These are phyloP conservation scores for Fulvia fulva DNA, from an alignment of 2,329 filamentous ascomycete genomes.

Conservation along the genomic window DNA sequence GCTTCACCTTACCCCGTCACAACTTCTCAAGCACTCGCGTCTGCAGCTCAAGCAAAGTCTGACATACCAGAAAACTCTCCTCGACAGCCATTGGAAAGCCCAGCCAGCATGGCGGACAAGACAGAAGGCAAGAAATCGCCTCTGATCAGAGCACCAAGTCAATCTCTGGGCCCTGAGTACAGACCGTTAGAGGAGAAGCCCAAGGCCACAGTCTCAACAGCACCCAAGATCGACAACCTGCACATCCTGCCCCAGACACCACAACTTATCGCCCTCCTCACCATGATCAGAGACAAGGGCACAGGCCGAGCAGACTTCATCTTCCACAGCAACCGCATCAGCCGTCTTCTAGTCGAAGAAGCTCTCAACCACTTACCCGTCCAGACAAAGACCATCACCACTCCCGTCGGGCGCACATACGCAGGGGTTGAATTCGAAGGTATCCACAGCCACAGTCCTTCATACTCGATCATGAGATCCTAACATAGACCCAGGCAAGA, in stretches of 20 bases:
- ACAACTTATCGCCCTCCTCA: slow-evolving; percentile 93
- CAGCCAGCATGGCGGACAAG: slow-evolving; percentile 1
- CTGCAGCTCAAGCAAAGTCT: background rate
- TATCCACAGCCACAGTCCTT: background rate
- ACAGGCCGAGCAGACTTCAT: slow-evolving; percentile 95
- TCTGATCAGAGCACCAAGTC: slow-evolving; percentile 39
- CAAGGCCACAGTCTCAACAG: slow-evolving; percentile 70
- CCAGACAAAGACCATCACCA: slow-evolving; percentile 81
- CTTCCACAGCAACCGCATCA: slow-evolving; percentile 98
- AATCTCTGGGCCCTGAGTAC: slow-evolving; percentile 78
- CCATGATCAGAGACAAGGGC: slow-evolving; percentile 89
- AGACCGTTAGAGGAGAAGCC: slow-evolving; percentile 70
- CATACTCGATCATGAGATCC: background rate
- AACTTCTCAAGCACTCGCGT: background rate
- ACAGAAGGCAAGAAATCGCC: slow-evolving; percentile 12
- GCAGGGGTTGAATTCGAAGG: slow-evolving; percentile 87
- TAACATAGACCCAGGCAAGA: slow-evolving; percentile 61
- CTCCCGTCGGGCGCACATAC: slow-evolving; percentile 83
- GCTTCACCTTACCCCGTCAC: background rate
- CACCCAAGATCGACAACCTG: slow-evolving; percentile 79
- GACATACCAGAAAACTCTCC: background rate
- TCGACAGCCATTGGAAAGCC: background rate
- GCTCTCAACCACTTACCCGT: slow-evolving; percentile 94
- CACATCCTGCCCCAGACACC: slow-evolving; percentile 88
- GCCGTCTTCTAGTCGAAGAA: slow-evolving; percentile 92